A percentile compares a stretch with the other conserved stretches of the same genome.
phyloP scores from a whole-genome alignment of 352 stramenopile species.

The Globisporangium lucens region DNA sequence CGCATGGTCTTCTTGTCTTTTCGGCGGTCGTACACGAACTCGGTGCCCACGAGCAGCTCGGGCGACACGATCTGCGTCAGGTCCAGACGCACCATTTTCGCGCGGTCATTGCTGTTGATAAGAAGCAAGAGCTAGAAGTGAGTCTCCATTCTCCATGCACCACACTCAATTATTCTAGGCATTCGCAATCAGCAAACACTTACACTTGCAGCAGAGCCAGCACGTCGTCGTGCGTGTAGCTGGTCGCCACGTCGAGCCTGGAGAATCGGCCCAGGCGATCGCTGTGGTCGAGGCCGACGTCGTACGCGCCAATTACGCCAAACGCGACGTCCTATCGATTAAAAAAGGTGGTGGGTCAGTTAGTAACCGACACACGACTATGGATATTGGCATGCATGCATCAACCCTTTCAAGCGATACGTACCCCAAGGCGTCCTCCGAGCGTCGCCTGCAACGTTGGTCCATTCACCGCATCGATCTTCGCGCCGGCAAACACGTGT shows the following conservation, averaged over 20 bases:
- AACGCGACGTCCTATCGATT: conserved; percentile 30
- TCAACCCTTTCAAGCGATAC: conserved; percentile 1
- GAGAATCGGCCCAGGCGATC: conserved; percentile 65
- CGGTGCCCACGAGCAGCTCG: conserved; percentile 57
- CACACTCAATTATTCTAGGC: background rate
- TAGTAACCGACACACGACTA: background rate
- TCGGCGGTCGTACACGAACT: conserved; percentile 58
- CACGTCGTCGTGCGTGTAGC: conserved; percentile 63
- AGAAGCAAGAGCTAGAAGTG: background rate
- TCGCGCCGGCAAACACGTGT: conserved; percentile 48
- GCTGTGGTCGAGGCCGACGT: conserved; percentile 77
- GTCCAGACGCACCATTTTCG: conserved; percentile 52
- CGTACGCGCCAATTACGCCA: conserved; percentile 61
- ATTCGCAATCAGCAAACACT: conserved; percentile 12
- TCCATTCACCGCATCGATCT: conserved; percentile 79
- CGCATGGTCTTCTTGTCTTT: conserved; percentile 71
- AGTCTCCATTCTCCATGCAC: background rate
- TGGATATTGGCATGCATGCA: background rate
- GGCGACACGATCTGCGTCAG: conserved; percentile 57
- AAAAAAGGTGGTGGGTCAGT: background rate
- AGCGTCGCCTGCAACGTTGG: conserved; percentile 64
- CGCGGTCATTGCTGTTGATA: conserved; percentile 55
- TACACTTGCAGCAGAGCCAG: conserved; percentile 73
- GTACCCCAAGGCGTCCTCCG: conserved; percentile 42
- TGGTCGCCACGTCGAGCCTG: conserved; percentile 54